Conservation (phyloP, 2,329 filamentous ascomycete genomes). For the Verticillium nubilum region DNA sequence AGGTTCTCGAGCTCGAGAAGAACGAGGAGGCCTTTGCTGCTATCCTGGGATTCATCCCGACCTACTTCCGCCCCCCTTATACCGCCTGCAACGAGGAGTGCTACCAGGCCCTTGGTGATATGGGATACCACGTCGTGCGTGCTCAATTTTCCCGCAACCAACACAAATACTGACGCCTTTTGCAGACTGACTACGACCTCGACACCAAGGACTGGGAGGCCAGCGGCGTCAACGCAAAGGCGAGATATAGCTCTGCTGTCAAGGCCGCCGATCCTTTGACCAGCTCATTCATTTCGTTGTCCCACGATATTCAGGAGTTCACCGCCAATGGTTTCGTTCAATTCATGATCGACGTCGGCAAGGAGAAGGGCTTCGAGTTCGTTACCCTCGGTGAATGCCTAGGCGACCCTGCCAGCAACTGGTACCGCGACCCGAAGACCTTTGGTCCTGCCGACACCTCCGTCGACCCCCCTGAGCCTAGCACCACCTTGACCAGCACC, state of each 20-base stretch:
- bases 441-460: conserved; percentile 2
- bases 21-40: conserved; percentile 38
- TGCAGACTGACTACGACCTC: conserved; percentile 20
- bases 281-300: conserved; percentile 22
- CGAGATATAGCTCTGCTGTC: conserved; percentile 21
- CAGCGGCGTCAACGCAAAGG: conserved; percentile 19
- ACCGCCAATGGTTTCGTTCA: conserved; percentile 37
- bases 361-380: conserved; percentile 31
- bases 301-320: conserved; percentile 39
- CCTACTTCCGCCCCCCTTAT: conserved; percentile 39
- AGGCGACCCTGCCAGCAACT: conserved; percentile 36
- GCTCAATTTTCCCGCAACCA: background rate
- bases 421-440: conserved; percentile 34
- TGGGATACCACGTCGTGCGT: conserved; percentile 28
- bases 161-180: background rate
- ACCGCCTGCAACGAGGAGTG: conserved; percentile 19
- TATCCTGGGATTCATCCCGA: conserved; percentile 37
- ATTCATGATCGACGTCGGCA: conserved; percentile 36
- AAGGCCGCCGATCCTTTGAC: conserved; percentile 9
- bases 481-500: background rate
- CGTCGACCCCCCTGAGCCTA: background rate
- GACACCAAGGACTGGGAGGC: conserved; percentile 25
- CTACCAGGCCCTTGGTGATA: conserved; percentile 16
- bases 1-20: conserved; percentile 32
- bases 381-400: conserved; percentile 43